Evolutionary conservation across 495 filamentous ascomycete genomes (phyloP).

Genomic region (Penicillium tannophilum): DNA sequence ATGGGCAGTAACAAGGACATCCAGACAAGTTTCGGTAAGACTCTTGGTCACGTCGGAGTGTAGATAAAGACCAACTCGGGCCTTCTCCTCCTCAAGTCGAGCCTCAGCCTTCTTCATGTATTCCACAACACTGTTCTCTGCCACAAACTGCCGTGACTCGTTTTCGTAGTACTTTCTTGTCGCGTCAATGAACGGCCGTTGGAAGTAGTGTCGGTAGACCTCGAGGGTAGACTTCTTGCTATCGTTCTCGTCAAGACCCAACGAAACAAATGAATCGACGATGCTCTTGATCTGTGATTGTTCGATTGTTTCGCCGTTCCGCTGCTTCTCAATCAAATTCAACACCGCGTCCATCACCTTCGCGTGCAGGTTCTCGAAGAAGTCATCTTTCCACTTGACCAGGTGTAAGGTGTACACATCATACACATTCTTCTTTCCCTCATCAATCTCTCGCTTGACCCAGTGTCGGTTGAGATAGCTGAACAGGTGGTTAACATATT

Average conservation of each 20-base stretch:
- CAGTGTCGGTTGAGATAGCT: conserved; percentile 96
- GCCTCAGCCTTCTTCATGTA: conserved; percentile 99
- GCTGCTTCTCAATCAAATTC: conserved; percentile 94
- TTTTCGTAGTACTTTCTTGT: conserved; percentile 85
- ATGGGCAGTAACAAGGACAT: conserved; percentile 87
- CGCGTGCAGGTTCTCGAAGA: conserved; percentile 79
- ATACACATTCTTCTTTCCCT: conserved; percentile 97
- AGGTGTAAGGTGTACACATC: conserved; percentile 97
- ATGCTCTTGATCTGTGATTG: conserved; percentile 96
- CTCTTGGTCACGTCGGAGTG: conserved; percentile 82
- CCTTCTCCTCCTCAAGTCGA: conserved; percentile 91
- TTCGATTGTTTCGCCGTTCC: conserved; percentile 97
- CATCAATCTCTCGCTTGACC: conserved; percentile 98
- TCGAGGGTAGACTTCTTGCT: conserved; percentile 91
- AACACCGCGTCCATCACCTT: conserved; percentile 95
- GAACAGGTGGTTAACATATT: conserved; percentile 97
- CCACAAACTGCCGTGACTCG: conserved; percentile 91
- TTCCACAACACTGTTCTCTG: conserved; percentile 96
- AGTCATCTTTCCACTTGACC: conserved; percentile 89
- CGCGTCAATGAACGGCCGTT: conserved; percentile 85
- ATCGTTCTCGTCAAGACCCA: conserved; percentile 92
- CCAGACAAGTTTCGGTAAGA: conserved; percentile 84
- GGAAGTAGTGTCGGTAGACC: conserved; percentile 89
- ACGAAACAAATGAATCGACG: conserved; percentile 93
- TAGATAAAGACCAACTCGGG: conserved; percentile 88